Conservation (phyloP, 345 rosid genomes). For the Hibiscus mutabilis region DNA sequence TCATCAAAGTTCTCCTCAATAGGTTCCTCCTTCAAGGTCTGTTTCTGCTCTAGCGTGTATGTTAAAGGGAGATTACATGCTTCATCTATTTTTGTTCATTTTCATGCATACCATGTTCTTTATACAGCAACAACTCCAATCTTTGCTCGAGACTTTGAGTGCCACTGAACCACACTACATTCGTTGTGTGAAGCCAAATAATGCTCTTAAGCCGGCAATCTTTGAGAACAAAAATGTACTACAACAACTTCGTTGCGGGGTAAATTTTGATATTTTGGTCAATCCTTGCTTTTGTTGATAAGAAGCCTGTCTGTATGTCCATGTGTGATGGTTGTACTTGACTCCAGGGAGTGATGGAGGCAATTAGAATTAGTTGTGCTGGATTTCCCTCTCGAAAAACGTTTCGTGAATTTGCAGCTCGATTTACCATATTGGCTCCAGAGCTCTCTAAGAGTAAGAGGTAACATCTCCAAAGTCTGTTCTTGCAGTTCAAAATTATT, state of each 20-base stretch:
- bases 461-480: slow-evolving; percentile 30
- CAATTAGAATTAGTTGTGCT: slow-evolving; percentile 97
- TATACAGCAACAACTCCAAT: slow-evolving; percentile 89
- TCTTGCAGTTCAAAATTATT: slow-evolving; percentile 5
- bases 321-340: slow-evolving; percentile 10
- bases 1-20: slow-evolving; percentile 89
- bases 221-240: slow-evolving; percentile 77
- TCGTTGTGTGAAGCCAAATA: slow-evolving; percentile 97
- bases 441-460: slow-evolving; percentile 49
- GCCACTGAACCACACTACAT: slow-evolving; percentile 94
- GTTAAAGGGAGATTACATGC: neutral
- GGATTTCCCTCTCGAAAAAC: slow-evolving; percentile 90
- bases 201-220: slow-evolving; percentile 80
- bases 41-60: slow-evolving; percentile 11
- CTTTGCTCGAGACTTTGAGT: slow-evolving; percentile 86
- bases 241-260: slow-evolving; percentile 97
- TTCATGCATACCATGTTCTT: slow-evolving; percentile 19
- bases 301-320: neutral
- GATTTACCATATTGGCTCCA: slow-evolving; percentile 64
- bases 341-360: slow-evolving; percentile 93
- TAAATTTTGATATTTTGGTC: slow-evolving; percentile 39
- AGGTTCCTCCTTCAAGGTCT: slow-evolving; percentile 91
- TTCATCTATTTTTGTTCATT: slow-evolving; percentile 4
- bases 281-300: slow-evolving; percentile 11
- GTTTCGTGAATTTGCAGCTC: slow-evolving; percentile 60